Conservation (phyloP, 805 yeast genomes). For the Maudiozyma serrabonitensis region DNA sequence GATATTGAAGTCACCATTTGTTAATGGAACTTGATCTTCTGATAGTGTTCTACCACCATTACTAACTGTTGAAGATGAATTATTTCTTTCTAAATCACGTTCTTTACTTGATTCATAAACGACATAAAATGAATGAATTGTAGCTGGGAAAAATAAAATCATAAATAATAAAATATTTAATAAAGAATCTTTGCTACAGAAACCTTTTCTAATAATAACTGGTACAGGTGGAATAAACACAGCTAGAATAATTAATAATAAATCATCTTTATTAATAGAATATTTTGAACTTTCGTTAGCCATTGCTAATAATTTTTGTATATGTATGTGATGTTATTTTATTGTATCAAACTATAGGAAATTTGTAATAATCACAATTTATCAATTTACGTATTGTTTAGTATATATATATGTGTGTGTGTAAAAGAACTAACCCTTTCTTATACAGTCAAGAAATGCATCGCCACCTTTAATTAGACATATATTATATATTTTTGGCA, state of each 20-base stretch:
- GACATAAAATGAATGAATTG: slow-evolving; percentile 19
- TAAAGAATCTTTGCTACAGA: slow-evolving; percentile 15
- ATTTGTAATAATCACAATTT: no score
- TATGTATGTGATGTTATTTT: no score
- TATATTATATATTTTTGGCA: no score
- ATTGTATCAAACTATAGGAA: no score
- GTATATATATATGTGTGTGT: no score
- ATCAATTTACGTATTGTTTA: no score
- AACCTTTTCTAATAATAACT: slow-evolving; percentile 17
- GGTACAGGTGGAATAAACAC: slow-evolving; percentile 20
- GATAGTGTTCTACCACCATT: not conserved
- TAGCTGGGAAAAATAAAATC: slow-evolving; percentile 20
- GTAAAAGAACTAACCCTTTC: no score
- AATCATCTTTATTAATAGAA: slow-evolving; percentile 19
- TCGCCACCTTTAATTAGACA: no score
- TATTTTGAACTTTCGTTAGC: not conserved
- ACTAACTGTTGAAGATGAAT: not conserved
- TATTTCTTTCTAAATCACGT: slow-evolving; percentile 7
- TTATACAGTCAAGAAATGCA: no score
- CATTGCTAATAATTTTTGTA: not conserved
- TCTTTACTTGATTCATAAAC: slow-evolving; percentile 19
- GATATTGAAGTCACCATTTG: slow-evolving; percentile 11
- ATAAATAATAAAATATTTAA: slow-evolving; percentile 14
- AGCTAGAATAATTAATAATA: slow-evolving; percentile 12
- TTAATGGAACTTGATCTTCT: slow-evolving; percentile 7